Evolutionary conservation across 1,284 basidiomycete species (phyloP), one percentile per base, ranked within the genome.

Genomic region (Leccinum colubrinum): DNA sequence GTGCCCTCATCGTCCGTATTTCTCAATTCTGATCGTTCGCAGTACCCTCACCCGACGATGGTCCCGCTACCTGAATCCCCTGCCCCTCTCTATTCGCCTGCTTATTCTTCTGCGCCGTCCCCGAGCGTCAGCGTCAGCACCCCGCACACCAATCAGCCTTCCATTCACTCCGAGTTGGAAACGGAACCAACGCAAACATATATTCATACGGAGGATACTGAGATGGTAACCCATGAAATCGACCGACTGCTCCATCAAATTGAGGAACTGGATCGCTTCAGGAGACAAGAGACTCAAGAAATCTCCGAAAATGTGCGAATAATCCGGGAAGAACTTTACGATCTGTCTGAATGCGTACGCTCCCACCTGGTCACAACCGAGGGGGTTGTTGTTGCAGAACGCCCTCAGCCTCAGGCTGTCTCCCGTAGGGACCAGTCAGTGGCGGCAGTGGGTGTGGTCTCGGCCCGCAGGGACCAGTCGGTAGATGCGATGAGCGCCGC

Each of bases 161-260:
- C 90, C 0, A 82, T 85, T 22, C 80, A 79, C 58, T 82, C 83
- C 1, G 79, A 75, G 54, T 67, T 88, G n/a, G 76, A 80, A 53
- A 89, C 88, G 0, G 72, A 83, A 20, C 74, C 78, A 27, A 66
- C 72, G 41, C 62, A 60, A 41, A 55, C 65, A 25, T 15, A 51
- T 25, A 51, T 14, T 7, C 48, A 51, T 51, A 51, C 48, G 70
- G 70, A 65, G 78, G 68, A 41, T 14, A 69, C 72, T 1, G 81
- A 73, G 72, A 83, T 80, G 61, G 71, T 88, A 56, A 83, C 81
- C 4, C 79, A 83, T n/a, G 90, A 92, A 66, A 80, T 93, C 25
- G 85, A 87, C 65, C 78, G 83, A 7, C 73, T 93, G 11, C 79
- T 87, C 25, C 83, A 88, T 9, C 84, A 87, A 62, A 72, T 93